Evolutionary conservation across 768 basidiomycete genomes (phyloP), one percentile per base, ranked within the genome.

Genomic region (Collybia mongolica): DNA sequence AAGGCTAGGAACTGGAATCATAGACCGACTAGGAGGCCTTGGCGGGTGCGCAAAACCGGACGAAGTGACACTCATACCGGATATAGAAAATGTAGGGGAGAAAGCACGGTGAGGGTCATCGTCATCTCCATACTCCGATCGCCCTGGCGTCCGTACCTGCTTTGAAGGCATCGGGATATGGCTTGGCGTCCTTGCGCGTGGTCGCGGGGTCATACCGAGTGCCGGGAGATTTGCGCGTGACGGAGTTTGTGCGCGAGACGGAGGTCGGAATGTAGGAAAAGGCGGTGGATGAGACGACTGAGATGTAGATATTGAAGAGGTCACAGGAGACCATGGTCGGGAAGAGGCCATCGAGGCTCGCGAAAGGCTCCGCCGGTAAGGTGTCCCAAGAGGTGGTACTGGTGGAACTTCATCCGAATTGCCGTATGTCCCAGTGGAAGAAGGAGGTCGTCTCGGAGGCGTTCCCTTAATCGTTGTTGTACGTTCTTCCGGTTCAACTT

Each of bases 21-120:
- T 86, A 5, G 91, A 93, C 47, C 87, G 80, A 60, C 90, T 90
- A 1, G 90, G 88, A 23, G 90, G 90, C 28, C 90, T 78, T 9
- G 83, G 79, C 23, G 82, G 81, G 60, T 83, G 85, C 12, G 65
- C 58, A 39, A 64, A 70, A 24, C 55, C 69, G 42, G 61, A 72
- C 1, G 81, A 78, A 18, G 77, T 51, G 18, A 56, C 72, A 44
- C 73, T 76, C 14, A 71, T 60, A 17, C 72, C 75, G 20, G 80
- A 76, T 2, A 68, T 63, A 11, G 80, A 80, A 52, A 75, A 72
- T 6, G 83, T 72, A 5, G 87, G 83, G 1, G 89, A 90, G 51
- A 87, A 72, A 1, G 86, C 77, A 38, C 88, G 82, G 14, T 57
- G 47, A 14, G 55, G 59, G 6, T 65, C 67, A 17, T 76, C 74